Conservation (phyloP, 768 basidiomycete species). For the Boletus insuetus region DNA sequence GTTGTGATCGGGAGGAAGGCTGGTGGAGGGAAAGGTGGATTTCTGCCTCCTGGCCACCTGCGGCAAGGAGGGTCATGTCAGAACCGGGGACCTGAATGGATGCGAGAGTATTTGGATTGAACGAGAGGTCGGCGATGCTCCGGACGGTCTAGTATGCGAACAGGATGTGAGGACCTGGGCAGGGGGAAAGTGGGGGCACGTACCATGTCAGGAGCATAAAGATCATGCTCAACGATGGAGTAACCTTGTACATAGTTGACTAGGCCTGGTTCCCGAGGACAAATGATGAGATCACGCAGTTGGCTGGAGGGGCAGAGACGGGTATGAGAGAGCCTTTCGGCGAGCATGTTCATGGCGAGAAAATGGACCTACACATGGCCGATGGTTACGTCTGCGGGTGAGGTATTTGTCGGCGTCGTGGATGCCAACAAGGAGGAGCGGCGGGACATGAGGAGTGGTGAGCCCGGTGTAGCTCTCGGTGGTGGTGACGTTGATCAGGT, state of each 20-base stretch:
- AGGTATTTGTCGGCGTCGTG: conserved; percentile 39
- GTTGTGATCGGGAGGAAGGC: conserved; percentile 23
- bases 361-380: conserved; percentile 56
- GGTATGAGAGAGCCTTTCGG: conserved; percentile 11
- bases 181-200: conserved; percentile 24
- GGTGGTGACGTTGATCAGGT: conserved; percentile 8
- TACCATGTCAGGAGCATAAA: conserved; percentile 47
- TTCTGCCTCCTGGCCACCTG: conserved; percentile 72
- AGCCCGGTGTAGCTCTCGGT: background rate
- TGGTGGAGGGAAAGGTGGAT: conserved; percentile 59
- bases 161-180: conserved; percentile 10
- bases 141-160: conserved; percentile 40
- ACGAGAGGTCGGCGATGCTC: conserved; percentile 50
- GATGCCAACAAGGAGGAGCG: conserved; percentile 45
- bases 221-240: conserved; percentile 61
- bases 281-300: conserved; percentile 74
- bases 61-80: conserved; percentile 63
- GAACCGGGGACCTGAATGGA: conserved; percentile 51
- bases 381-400: conserved; percentile 48
- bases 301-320: conserved; percentile 44
- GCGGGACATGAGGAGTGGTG: conserved; percentile 44
- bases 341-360: background rate
- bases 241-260: conserved; percentile 58
- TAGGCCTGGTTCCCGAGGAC: conserved; percentile 62
- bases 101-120: conserved; percentile 62